Base-by-base conservation (phyloP, 495 filamentous ascomycete genomes). In the Hypoxylon lienhwacheense region DNA sequence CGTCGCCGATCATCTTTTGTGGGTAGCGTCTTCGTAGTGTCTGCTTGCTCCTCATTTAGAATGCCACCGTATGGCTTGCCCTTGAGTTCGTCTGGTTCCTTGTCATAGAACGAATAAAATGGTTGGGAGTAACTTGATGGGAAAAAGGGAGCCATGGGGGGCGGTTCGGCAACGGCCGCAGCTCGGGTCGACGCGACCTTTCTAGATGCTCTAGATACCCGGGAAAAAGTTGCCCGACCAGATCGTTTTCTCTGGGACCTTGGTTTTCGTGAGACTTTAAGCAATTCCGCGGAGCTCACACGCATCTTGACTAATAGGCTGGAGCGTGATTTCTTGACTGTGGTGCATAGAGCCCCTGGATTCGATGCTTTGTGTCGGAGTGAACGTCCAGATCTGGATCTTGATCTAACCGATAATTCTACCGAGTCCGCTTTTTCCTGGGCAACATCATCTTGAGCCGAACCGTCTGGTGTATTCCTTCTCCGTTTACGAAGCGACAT, bases 11-110 rank as follows among this genome's bases (percentile, higher is more conserved):
- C 93, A 31, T 79, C 73, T 55, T 84, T 80, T 33, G 83, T 79
- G 1, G 93, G 95, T 33, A 96, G 77, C 0, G 92, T 97, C 58
- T 86, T 88, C 0, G 85, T 82, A 0, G 95, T 98, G 61, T 97
- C 90, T 1, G 92, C 90, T 64, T 98, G 93, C 7, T 81, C 77
- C 68, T 97, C 91, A 1, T 80, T 85, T 28, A 98, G 73, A 32
- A 97, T 96, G 6, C 93, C 93, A 34, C 93, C 95, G 63, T 97
- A 98, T 1, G 95, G 93, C 67, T 96, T 98, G 11, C 85, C 86
- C 65, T 95, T 95, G 7, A 81, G 70, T 59, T 97, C 91, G 55
- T 97, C 93, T 24, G 82, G 85, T 49, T 96, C 91, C 35, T 87
- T 88, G 52, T 95, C 90, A 53, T 85, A 82, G 54, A 95, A 89